These are phyloP conservation scores for Neopestalotiopsis sp. DNA, from an alignment of 2,329 filamentous ascomycete species.

Conservation along the genomic window DNA sequence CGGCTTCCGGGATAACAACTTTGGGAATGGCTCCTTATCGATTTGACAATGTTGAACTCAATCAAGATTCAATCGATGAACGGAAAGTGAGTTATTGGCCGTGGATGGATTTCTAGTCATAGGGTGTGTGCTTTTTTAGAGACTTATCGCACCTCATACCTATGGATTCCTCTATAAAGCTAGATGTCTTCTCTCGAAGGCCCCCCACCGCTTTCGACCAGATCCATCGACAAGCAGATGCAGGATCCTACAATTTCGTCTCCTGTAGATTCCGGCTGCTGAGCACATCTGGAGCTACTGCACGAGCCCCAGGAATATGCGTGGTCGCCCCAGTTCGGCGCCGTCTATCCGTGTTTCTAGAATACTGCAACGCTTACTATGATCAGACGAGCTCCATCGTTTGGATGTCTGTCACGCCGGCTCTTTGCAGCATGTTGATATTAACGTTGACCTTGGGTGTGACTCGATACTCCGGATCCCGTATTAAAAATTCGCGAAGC, in stretches of 20 bases:
- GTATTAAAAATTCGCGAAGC: too few species aligned
- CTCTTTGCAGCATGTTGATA: too few species aligned
- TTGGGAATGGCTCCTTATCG: not conserved
- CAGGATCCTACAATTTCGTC: not conserved
- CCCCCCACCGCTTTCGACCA: not conserved
- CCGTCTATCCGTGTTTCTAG: not conserved
- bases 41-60: not conserved
- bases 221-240: not conserved
- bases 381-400: not conserved
- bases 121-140: fast-evolving
- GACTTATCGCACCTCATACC: not conserved
- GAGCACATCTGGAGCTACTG: not conserved
- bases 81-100: not conserved
- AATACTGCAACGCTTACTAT: not conserved
- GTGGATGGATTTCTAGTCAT: not conserved
- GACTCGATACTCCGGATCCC: too few species aligned
- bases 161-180: not conserved
- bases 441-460: too few species aligned
- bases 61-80: not conserved
- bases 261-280: not conserved
- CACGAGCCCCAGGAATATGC: not conserved
- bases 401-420: too few species aligned
- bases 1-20: not conserved
- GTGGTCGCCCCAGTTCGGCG: not conserved
- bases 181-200: not conserved